Base-by-base conservation (phyloP, 2,329 filamentous ascomycete species). In the Ceratocystis cubensis region DNA sequence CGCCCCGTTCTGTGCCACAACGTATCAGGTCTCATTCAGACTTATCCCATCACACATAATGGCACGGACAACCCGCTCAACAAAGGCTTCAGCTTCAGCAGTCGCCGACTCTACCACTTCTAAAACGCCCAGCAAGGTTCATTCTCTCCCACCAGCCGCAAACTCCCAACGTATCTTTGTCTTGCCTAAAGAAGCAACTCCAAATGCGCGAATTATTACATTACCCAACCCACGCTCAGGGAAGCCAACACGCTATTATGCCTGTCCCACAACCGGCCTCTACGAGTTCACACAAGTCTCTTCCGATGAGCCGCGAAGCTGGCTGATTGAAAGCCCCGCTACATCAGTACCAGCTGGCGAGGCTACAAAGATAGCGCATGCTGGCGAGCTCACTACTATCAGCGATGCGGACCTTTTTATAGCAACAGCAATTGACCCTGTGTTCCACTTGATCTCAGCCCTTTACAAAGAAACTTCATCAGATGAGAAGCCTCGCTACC, bases 391-490 rank as follows among this genome's bases (percentile, higher is more conserved):
- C 37, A 64, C 66, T 5, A 68, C 65, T n/a, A 45, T 68, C 28
- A 44, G 37, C 28, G 81, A 80, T 56, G 85, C 90, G 44, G 85
- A 91, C 68, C 77, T 97, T n/a, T 88, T 88, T 71, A 76, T 97
- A 68, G 90, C 93, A 7, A 96, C 94, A 1, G 83, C 85, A 1
- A 79, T 96, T 65, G 94, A 99, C 74, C 82, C 89, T 4, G 73
- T 96, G 2, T 97, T 97, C 76, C 79, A 97, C 63, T 73, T 96
- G 2, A 78, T 97, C 1, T 88, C 93, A 0, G 82, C 86, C 3
- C 80, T 97, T 1, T 76, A 78, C 1, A 71, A 76, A 44, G 65
- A 72, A 2, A 70, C 76, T 13, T 78, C 78, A 59, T 71, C 74
- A 10, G 75, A 78, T 1, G 73, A 76, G 50, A 88, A 86, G 72